Evolutionary conservation across 139 green algal species (phyloP), one percentile per base, ranked within the genome.

Genomic region (Picochlorum sp.): DNA sequence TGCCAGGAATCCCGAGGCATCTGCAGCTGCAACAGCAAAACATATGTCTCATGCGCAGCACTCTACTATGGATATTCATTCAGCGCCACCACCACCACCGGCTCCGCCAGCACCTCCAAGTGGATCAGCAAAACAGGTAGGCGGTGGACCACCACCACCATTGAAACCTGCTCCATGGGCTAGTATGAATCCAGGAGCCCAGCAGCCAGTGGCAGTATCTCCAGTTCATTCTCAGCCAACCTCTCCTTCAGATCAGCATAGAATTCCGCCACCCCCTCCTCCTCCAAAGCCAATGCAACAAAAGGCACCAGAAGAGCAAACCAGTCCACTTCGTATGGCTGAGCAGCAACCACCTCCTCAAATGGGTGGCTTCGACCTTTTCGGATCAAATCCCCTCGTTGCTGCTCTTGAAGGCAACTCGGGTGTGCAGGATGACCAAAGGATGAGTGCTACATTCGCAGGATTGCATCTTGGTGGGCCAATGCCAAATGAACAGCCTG

Each of bases 111-210:
- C n/a, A 9, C 16, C 47, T 41, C 34, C 34, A 41, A 41, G 34
- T 41, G 34, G 7, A 13, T 21, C 65, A 49, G n/a, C 11, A 41
- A n/a, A n/a, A 30, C 4, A 24, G 13, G 45, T 47, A 18, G 59
- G 13, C 15, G 16, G 18, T n/a, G 51, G 20, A 18, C 18, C 67
- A 3, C 57, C 63, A 15, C 13, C 57, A 4, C 67, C 67, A 37
- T 57, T 73, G 10, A 73, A 73, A 31, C 67, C 67, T 10, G 67
- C 67, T 14, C 67, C 67, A 16, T 73, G 67, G 67, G 67, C 67
- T 4, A 45, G 62, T 9, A 44, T 73, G 18, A 30, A 23, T 28
- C 45, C 66, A 16, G 66, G 66, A 4, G 9, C 30, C 28, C 26
- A 34, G 9, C 24, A 24, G 51, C 7, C 37, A 11, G 34, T 24